A percentile compares a stretch with the other conserved stretches of the same genome.
Evolutionary conservation across 805 yeast genomes (phyloP).

Genomic region (Kodamaea laetipori): DNA sequence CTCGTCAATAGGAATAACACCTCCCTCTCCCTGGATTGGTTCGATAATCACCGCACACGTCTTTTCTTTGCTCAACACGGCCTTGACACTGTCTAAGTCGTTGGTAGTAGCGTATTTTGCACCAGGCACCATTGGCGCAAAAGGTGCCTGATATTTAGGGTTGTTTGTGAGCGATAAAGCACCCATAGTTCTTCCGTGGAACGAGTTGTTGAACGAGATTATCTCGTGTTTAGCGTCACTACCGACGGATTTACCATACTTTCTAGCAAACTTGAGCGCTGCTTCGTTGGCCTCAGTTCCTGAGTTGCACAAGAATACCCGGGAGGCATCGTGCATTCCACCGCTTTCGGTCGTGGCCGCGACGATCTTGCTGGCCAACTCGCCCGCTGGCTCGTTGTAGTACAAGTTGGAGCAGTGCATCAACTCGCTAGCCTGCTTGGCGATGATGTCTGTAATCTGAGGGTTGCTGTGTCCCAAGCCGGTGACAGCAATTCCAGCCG

Average conservation of each 20-base stretch:
- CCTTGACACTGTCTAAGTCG: constrained; percentile 60
- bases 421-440: constrained; percentile 70
- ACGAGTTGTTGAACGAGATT: constrained; percentile 83
- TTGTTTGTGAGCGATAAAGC: constrained; percentile 91
- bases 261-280: constrained; percentile 69
- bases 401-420: constrained; percentile 86
- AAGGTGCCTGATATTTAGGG: constrained; percentile 89
- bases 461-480: constrained; percentile 85
- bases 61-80: constrained; percentile 53
- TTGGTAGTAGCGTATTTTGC: constrained; percentile 66
- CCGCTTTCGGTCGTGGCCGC: constrained; percentile 67
- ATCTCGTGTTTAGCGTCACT: constrained; percentile 64
- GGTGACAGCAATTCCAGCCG: constrained; percentile 98
- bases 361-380: constrained; percentile 70
- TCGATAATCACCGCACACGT: constrained; percentile 93
- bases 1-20: constrained; percentile 66
- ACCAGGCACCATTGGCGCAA: constrained; percentile 90
- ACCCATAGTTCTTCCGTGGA: constrained; percentile 96
- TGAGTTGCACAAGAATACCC: constrained; percentile 65
- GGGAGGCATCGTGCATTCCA: constrained; percentile 78
- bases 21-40: constrained; percentile 99
- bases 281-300: constrained; percentile 65
- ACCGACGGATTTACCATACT: constrained; percentile 62
- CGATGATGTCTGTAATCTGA: constrained; percentile 67
- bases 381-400: constrained; percentile 82